Percentiles rank a stretch among this genome's conserved stretches.
phyloP scores from a whole-genome alignment of 1,284 basidiomycete genomes.

The Mycosarcoma mackinlayi region DNA sequence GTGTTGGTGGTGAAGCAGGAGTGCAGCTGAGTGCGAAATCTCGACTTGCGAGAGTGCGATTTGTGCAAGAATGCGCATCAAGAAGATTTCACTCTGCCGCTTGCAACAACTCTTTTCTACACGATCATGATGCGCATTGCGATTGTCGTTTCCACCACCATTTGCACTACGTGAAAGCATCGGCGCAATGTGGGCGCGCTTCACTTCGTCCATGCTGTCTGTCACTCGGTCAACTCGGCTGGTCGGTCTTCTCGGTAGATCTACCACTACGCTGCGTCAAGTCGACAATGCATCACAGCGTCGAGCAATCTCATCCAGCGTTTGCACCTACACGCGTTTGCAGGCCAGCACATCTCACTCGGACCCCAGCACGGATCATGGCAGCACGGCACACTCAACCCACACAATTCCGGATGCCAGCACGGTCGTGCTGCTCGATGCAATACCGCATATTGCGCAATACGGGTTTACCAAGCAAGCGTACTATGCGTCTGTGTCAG shows the following conservation, averaged over 20 bases:
- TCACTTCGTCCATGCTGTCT: neutral
- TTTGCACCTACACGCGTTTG: neutral
- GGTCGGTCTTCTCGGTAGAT: too few species aligned
- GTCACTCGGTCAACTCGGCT: neutral
- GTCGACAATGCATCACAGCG: too few species aligned
- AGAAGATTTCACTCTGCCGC: too few species aligned
- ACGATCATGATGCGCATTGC: too few species aligned
- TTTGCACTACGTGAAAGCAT: neutral
- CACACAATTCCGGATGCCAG: conserved; percentile 4
- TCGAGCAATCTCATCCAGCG: neutral
- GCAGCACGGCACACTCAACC: neutral
- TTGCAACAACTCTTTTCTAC: too few species aligned
- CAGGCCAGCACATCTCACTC: neutral
- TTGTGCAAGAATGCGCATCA: too few species aligned
- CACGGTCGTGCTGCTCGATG: conserved; percentile 9
- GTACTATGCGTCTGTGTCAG: conserved; percentile 4
- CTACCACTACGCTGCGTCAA: too few species aligned
- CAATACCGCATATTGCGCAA: conserved; percentile 6
- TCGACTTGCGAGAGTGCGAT: too few species aligned
- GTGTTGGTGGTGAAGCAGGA: too few species aligned
- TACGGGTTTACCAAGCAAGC: conserved; percentile 30
- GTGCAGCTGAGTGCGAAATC: too few species aligned
- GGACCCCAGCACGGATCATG: neutral
- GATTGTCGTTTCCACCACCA: neutral
- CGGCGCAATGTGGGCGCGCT: neutral